A percentile compares a stretch with the other conserved stretches of the same genome.
Conservation (phyloP, 2,329 filamentous ascomycete species). For the Furcasterigmium sp. region DNA sequence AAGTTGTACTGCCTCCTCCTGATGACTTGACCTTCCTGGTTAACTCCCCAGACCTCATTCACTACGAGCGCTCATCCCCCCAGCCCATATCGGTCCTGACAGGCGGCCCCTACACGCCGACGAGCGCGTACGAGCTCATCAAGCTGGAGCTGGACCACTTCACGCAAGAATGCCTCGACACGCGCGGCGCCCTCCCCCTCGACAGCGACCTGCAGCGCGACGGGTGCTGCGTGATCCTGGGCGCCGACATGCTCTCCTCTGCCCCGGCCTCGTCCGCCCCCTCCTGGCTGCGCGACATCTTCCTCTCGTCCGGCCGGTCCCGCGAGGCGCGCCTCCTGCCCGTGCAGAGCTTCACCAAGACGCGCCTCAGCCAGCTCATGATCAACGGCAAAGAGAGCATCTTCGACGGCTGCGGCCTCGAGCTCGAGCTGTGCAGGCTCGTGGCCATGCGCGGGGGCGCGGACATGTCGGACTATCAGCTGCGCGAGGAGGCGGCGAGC, state of each 20-base stretch:
- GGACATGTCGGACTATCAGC: conserved; percentile 1
- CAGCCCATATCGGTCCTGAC: conserved; percentile 21
- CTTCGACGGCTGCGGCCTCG: conserved; percentile 6
- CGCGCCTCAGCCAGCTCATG: conserved; percentile 7
- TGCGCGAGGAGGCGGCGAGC: conserved; percentile 5
- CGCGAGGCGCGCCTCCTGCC: conserved; percentile 15
- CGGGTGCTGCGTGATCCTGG: conserved; percentile 12
- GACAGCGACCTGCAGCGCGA: conserved; percentile 7
- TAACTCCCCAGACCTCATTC: conserved; percentile 25
- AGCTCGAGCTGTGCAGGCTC: conserved; percentile 5
- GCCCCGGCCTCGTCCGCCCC: conserved; percentile 1
- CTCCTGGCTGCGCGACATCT: conserved; percentile 20
- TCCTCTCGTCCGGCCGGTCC: conserved; percentile 10
- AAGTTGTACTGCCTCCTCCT: conserved; percentile 1
- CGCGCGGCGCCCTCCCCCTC: neutral
- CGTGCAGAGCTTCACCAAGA: conserved; percentile 7
- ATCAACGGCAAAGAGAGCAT: conserved; percentile 9
- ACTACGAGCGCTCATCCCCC: conserved; percentile 26
- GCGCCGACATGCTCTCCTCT: conserved; percentile 13
- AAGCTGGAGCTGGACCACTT: conserved; percentile 9
- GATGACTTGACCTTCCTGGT: too few species aligned
- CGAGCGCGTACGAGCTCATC: conserved; percentile 7
- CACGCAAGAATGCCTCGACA: neutral
- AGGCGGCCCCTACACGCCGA: conserved; percentile 10
- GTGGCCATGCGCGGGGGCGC: conserved; percentile 5